These are phyloP conservation scores for Yamadazyma sp. DNA, from an alignment of 1,139 yeast genomes.

Conservation along the genomic window DNA sequence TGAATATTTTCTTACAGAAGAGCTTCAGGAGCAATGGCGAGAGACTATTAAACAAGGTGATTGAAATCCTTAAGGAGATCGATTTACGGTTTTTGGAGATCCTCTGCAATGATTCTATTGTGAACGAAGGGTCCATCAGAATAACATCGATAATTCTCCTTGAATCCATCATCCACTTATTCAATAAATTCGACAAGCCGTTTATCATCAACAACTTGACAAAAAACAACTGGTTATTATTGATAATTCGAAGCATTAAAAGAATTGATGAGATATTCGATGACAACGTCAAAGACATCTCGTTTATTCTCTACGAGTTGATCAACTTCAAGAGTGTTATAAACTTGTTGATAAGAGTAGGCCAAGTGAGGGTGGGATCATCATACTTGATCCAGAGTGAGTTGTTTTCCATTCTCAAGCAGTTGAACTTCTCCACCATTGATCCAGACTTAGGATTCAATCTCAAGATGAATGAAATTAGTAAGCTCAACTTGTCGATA, in stretches of 20 bases:
- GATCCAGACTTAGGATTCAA: constrained; percentile 83
- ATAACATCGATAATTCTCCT: constrained; percentile 74
- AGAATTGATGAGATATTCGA: constrained; percentile 62
- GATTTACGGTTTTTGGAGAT: constrained; percentile 64
- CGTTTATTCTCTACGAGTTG: constrained; percentile 60
- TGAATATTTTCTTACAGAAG: constrained; percentile 64
- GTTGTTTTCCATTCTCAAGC: constrained; percentile 58
- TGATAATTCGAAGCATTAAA: constrained; percentile 65
- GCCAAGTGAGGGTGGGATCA: constrained; percentile 77
- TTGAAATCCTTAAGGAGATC: constrained; percentile 53
- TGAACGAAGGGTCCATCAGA: constrained; percentile 76
- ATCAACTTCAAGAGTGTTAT: constrained; percentile 75
- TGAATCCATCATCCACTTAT: constrained; percentile 64
- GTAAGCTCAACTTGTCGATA: constrained; percentile 43
- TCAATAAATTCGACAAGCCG: constrained; percentile 43
- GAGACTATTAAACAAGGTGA: constrained; percentile 44
- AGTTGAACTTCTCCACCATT: constrained; percentile 56
- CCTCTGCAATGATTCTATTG: constrained; percentile 74
- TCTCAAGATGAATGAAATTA: constrained; percentile 30
- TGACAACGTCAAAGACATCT: constrained; percentile 11
- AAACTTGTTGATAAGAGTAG: constrained; percentile 68
- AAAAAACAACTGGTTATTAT: constrained; percentile 62
- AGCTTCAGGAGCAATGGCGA: constrained; percentile 37
- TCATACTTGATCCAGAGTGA: constrained; percentile 74
- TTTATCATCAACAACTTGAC: constrained; percentile 61